Evolutionary conservation across 305 asterid genomes (phyloP), one percentile per base, ranked within the genome.

Genomic region (Fraxinus xanthoxyloides): DNA sequence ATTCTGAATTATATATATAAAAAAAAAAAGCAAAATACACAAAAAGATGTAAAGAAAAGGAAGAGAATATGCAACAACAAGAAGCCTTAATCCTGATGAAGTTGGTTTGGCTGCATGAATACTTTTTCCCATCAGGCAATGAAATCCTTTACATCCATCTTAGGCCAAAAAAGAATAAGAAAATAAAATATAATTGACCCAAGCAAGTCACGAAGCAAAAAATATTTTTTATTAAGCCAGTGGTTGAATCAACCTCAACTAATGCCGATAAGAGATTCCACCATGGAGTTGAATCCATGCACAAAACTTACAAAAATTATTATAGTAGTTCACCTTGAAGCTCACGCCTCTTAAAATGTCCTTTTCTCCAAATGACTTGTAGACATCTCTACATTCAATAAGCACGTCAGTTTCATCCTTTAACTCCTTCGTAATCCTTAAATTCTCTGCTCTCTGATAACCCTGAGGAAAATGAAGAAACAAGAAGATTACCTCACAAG

Each of bases 341-440:
- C 97, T 96, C 88, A 94, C 95, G 84, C 99, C 98, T 88, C 92
- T 93, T 85, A 96, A 86, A 88, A 96, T 93, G 83, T 92, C 94
- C 85, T 96, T 93, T 85, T 94, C 97, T 34, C 98, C 98, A 82
- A 96, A 96, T 51, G 99, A 96, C 89, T 96, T 96, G 88, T 93
- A 90, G 40, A 96, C 91, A 86, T 96, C 94, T 85, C 92, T 90
- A 79, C 99, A 96, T 83, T 96, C 99, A 81, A 96, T 93, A 61
- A 96, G 94, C 87, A 96, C 98, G 84, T 94, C 95, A 7, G 95
- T 83, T 2, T 90, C 97, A 84, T 89, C 90, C 79, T 54, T 85
- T 9, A 69, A 87, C 81, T 89, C 90, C 79, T 84, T 79, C 32
- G 77, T 74, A 72, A 83, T 61, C 75, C 87, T 86, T 85, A 85